Conservation (phyloP, 1,139 yeast genomes). For the Saccharomyces hybrid region DNA sequence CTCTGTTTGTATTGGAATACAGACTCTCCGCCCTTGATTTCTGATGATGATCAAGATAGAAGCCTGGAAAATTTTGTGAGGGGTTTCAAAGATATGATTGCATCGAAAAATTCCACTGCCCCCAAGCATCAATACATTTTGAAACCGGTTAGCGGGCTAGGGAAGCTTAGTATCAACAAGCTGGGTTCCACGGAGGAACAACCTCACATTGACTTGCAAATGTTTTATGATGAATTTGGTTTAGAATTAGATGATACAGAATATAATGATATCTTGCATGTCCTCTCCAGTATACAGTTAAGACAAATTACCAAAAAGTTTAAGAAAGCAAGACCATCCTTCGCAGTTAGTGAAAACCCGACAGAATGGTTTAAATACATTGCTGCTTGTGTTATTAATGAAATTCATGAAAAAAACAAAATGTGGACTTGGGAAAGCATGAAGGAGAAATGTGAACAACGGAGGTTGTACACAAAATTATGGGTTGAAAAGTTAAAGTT, state of each 20-base stretch:
- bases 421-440: constrained; percentile 89
- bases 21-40: constrained; percentile 38
- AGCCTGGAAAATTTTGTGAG: constrained; percentile 7
- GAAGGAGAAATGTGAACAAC: constrained; percentile 60
- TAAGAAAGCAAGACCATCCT: constrained; percentile 60
- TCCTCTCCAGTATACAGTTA: constrained; percentile 76
- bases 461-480: constrained; percentile 58
- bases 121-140: constrained; percentile 55
- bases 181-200: constrained; percentile 56
- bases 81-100: constrained; percentile 36
- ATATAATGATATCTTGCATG: constrained; percentile 73
- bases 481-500: constrained; percentile 52
- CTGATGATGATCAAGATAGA: constrained; percentile 36
- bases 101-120: constrained; percentile 31
- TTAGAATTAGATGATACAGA: constrained; percentile 78
- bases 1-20: constrained; percentile 86
- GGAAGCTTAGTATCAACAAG: constrained; percentile 76
- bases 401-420: constrained; percentile 71
- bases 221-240: constrained; percentile 82
- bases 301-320: constrained; percentile 69
- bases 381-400: constrained; percentile 62
- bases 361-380: constrained; percentile 77
- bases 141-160: constrained; percentile 84
- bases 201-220: constrained; percentile 72
- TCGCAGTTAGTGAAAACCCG: constrained; percentile 58